Evolutionary conservation across 148 eudicot genomes (phyloP), one percentile per base, ranked within the genome.

Genomic region (Vaccinium myrtillus): DNA sequence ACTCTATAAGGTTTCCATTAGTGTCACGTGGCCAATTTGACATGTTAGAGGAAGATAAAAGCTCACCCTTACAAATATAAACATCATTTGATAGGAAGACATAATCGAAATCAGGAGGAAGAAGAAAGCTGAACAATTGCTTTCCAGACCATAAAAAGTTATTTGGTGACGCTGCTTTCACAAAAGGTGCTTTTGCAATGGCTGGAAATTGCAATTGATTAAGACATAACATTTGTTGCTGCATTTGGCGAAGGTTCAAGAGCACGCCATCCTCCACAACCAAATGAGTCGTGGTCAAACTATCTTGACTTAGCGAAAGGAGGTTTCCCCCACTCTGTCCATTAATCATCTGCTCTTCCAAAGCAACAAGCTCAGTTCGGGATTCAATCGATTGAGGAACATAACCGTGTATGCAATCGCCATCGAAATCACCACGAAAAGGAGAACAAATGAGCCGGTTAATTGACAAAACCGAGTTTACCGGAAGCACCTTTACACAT

Each of bases 381-480:
- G 93, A 82, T 18, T 90, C 91, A 32, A 94, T 84, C 8, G 98
- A 93, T 78, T 96, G 98, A 70, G 99, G 97, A 76, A 96, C 90
- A 79, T 89, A 96, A 7, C 98, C 99, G 78, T 96, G 99, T 80
- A 94, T 91, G 86, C 98, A 93, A 83, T 96, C 98, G 53, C 99
- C 99, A 67, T 96, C 99, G 78, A 96, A 96, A 86, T 96, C 99
- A 21, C 98, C 99, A 30, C 91, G 91, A 36, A 96, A 90, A 32
- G 99, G 99, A 74, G 95, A 88, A 89, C 98, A 96, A 4, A 92
- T 87, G n/a, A 95, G 87, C 1, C 98, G 99, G 80, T 96, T 96
- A 55, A 96, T 90, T 0, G 98, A 89, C 25, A 94, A 90, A 82
- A 96, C 96, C 15, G 90, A 90, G 54, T 85, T 90, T 36, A 92